Percentiles rank a stretch among this genome's conserved stretches.
Evolutionary conservation across 306 rosid species (phyloP).

Genomic region (Cotoneaster glaucophyllus): DNA sequence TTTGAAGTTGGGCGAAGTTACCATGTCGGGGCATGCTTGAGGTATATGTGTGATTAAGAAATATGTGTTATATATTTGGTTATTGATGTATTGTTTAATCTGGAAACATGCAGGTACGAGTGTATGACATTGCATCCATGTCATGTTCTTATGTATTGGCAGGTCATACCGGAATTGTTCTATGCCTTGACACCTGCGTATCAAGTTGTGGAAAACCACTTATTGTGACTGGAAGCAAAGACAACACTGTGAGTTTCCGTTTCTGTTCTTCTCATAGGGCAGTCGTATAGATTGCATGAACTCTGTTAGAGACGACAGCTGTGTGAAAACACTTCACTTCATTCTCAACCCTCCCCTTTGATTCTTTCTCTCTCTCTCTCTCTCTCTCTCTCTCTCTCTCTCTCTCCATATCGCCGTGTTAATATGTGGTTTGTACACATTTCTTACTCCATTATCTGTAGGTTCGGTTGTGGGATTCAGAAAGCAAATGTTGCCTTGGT

Average conservation of each 20-base stretch:
- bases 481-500: constrained; percentile 71
- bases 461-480: constrained; percentile 95
- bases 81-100: constrained; percentile 9
- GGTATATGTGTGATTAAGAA: neutral
- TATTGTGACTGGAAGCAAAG: constrained; percentile 86
- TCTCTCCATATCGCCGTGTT: neutral
- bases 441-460: constrained; percentile 26
- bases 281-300: neutral
- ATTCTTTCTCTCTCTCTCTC: neutral
- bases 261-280: constrained; percentile 3
- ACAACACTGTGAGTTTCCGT: constrained; percentile 62
- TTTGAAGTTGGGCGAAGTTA: neutral
- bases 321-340: neutral
- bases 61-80: neutral
- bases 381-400: too few species aligned
- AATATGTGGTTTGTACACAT: neutral
- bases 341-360: neutral
- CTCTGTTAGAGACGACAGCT: neutral
- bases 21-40: neutral
- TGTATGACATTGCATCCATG: constrained; percentile 78
- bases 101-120: constrained; percentile 73
- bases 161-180: constrained; percentile 76
- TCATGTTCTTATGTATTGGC: constrained; percentile 82
- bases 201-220: constrained; percentile 66
- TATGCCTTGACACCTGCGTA: constrained; percentile 86